Evolutionary conservation across 2,329 filamentous ascomycete genomes (phyloP), one percentile per base, ranked within the genome.

Genomic region (Fusarium sp.): DNA sequence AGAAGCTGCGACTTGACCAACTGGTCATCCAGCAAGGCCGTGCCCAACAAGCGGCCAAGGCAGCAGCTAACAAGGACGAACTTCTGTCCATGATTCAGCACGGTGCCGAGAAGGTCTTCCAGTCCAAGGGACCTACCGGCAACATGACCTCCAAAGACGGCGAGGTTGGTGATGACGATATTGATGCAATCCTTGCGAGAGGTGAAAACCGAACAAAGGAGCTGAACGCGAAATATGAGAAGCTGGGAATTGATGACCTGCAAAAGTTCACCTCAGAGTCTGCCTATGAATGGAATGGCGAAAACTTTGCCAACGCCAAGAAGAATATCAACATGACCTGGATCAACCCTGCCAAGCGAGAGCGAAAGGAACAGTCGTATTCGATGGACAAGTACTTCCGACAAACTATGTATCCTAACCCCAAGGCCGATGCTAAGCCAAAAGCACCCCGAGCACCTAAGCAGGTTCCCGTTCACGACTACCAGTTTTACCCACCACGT

Each of bases 301-400:
- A 98, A 80, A 95, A 95, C 74, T 99, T 99, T 77, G 92, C 94
- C 52, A 92, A 91, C 59, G 88, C 90, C 76, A 96, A 96, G 82
- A 97, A 96, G 79, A 93, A 97, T 48, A 93, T 97, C 66, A 93
- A 93, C 47, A 87, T 97, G 69, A 94, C 85, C 75, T 99, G 96
- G 96, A 99, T 99, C 82, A 97, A 99, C 74, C 96, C 96, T 4
- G 90, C 95, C 17, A 99, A 99, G 84, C 94, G 96, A 79, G 96
- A 99, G 81, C 92, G 96, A 74, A 99, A 98, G 79, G 95, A 98
- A 76, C 94, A 97, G 77, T 94, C 93, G 7, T 99, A 99, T 78
- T 97, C 95, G 1, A 97, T 99, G 83, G 96, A 99, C 78, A 97
- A 97, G 79, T 99, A 99, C 81, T 99, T 98, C 81, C 91, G 95